phyloP scores from a whole-genome alignment of 176 grass and related monocot species.

The Lolium multiflorum region DNA sequence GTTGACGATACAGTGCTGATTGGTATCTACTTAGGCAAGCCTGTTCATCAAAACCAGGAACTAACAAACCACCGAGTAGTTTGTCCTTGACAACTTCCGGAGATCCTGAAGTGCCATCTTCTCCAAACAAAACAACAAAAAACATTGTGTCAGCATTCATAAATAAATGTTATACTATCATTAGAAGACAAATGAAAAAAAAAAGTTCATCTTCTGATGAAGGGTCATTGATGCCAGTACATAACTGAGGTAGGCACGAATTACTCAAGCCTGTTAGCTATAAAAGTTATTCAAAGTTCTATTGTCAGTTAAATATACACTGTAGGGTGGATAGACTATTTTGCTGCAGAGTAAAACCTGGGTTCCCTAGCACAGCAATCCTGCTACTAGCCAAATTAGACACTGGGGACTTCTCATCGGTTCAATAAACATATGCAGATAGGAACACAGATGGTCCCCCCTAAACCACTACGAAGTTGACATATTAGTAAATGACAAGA shows the following conservation, averaged over 20 bases:
- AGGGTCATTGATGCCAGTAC: neutral
- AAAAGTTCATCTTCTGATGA: neutral
- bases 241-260: neutral
- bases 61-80: slow-evolving; percentile 59
- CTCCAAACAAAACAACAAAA: slow-evolving; percentile 9
- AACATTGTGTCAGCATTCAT: neutral
- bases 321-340: neutral
- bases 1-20: slow-evolving; percentile 61
- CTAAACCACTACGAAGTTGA: neutral
- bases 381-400: neutral
- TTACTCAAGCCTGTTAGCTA: neutral
- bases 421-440: neutral
- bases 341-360: neutral
- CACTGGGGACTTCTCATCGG: too few species aligned
- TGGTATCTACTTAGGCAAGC: slow-evolving; percentile 68
- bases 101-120: slow-evolving; percentile 18
- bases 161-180: neutral
- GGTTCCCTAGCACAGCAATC: neutral
- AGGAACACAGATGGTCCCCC: neutral
- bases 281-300: neutral
- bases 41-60: slow-evolving; percentile 63
- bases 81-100: slow-evolving; percentile 41
- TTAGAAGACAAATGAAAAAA: neutral
- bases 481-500: neutral
- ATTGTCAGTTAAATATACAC: neutral